Evolutionary conservation across 495 filamentous ascomycete species (phyloP), one percentile per base, ranked within the genome.

Genomic region (Bathelium albidoporum): DNA sequence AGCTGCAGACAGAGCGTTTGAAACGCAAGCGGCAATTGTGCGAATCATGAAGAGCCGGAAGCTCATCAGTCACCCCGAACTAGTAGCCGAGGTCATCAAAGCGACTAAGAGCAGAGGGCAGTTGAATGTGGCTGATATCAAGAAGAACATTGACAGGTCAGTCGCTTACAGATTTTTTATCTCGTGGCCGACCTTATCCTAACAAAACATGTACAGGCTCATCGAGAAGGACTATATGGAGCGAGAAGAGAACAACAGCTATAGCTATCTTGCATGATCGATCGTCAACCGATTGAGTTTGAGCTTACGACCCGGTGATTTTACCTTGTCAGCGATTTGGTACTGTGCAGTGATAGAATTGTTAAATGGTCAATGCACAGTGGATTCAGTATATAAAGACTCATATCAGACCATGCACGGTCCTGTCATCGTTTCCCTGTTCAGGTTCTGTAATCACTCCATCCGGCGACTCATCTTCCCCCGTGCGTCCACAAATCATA

Each of bases 161-260:
- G 49, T 55, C 2, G 9, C 24, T 26, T 11, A 29, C 49, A 2
- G 74, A 66, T 87, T 80, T 39, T 22, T 59, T 61, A 43, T 43
- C n/a, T n/a, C n/a, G n/a, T n/a, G n/a, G 29, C 16, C 36, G 29
- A 32, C 34, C 10, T 58, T 59, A 43, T 20, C 64, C 59, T 39
- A 34, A 63, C 67, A 39, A 45, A 60, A n/a, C 32, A 36, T 28
- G 59, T 77, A 28, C 16, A 55, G 49, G 16, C 49, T 97, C 67
- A 95, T 97, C 69, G 92, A 97, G 72, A 96, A 95, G 77, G 92
- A 97, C 64, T 97, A 96, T 68, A 85, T 97, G 76, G 94, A 97
- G 72, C 81, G 91, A 22, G 82, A 81, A 64, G 90, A 93, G 59
- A 85, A 78, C n/a, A 85, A 85, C 41, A 77, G 77, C 41, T 97